Conservation (phyloP, 2,329 filamentous ascomycete species). For the Monilinia aucupariae region DNA sequence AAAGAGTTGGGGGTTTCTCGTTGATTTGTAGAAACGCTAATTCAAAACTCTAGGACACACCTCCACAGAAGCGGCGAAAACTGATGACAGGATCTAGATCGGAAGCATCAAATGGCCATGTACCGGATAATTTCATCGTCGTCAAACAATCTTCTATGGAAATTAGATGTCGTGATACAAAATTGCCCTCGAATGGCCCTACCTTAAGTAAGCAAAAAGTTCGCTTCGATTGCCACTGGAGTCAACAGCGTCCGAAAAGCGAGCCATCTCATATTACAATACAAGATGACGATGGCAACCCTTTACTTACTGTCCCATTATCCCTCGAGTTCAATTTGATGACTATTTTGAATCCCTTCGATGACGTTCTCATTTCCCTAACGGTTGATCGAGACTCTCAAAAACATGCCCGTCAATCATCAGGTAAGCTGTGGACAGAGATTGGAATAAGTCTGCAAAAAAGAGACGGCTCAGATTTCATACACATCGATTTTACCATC, state of each 20-base stretch:
- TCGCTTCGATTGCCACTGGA: conserved; percentile 22
- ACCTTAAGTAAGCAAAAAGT: conserved; percentile 24
- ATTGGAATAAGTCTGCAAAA: conserved; percentile 25
- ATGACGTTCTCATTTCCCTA: conserved; percentile 29
- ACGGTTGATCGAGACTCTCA: conserved; percentile 23
- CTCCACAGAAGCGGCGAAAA: conserved; percentile 29
- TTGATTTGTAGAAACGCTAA: neutral
- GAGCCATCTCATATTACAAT: conserved; percentile 25
- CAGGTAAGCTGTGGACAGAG: conserved; percentile 32
- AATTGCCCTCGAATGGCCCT: conserved; percentile 3
- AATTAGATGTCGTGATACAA: conserved; percentile 24
- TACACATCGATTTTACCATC: conserved; percentile 29
- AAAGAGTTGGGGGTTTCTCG: neutral
- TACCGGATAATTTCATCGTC: conserved; percentile 24
- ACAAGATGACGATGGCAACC: conserved; percentile 20
- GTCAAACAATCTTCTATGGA: conserved; percentile 29
- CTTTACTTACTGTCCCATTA: conserved; percentile 23
- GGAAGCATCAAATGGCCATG: conserved; percentile 8
- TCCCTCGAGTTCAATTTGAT: neutral
- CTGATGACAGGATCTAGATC: neutral
- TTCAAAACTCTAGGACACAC: neutral
- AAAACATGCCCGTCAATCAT: conserved; percentile 23
- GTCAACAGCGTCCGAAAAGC: neutral
- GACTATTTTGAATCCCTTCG: neutral
- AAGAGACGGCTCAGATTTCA: conserved; percentile 22